These are phyloP conservation scores for Salmacisia buchloeana DNA, from an alignment of 1,284 basidiomycete species.

Conservation along the genomic window DNA sequence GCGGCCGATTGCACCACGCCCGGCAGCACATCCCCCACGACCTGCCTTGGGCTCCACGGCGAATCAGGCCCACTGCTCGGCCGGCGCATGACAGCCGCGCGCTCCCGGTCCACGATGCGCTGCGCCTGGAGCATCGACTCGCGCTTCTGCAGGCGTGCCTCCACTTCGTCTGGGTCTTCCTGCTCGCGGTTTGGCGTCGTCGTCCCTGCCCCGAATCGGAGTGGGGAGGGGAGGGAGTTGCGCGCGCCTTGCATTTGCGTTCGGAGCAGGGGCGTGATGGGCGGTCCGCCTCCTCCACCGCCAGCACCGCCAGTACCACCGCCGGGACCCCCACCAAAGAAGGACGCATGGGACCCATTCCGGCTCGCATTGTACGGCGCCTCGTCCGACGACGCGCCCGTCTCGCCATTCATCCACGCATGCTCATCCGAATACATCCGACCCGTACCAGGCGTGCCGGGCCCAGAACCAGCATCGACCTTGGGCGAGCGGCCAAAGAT, in stretches of 20 bases:
- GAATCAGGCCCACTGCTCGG: slow-evolving; percentile 13
- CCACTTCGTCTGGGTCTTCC: slow-evolving; percentile 17
- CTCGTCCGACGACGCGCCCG: background rate
- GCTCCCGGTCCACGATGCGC: slow-evolving; percentile 41
- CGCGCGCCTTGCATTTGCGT: too few species aligned
- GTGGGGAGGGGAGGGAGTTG: background rate
- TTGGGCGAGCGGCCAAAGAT: slow-evolving; percentile 33
- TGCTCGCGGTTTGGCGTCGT: slow-evolving; percentile 11
- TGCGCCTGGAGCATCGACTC: slow-evolving; percentile 35
- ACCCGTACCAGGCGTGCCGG: background rate
- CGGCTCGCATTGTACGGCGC: background rate
- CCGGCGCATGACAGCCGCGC: slow-evolving; percentile 14
- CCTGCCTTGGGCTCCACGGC: slow-evolving; percentile 15
- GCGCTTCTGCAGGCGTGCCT: slow-evolving; percentile 30
- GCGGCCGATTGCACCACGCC: background rate
- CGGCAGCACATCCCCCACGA: background rate
- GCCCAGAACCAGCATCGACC: background rate
- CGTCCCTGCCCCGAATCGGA: background rate
- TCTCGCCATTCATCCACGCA: background rate
- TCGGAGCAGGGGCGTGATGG: too few species aligned
- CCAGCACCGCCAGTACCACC: too few species aligned
- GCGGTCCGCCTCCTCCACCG: too few species aligned
- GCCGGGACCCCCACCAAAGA: background rate
- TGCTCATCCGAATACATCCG: background rate
- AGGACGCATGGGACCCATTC: background rate